A percentile compares a stretch with the other conserved stretches of the same genome.
Conservation (phyloP, 1,139 yeast genomes). For the Debaryomyces singareniensis region DNA sequence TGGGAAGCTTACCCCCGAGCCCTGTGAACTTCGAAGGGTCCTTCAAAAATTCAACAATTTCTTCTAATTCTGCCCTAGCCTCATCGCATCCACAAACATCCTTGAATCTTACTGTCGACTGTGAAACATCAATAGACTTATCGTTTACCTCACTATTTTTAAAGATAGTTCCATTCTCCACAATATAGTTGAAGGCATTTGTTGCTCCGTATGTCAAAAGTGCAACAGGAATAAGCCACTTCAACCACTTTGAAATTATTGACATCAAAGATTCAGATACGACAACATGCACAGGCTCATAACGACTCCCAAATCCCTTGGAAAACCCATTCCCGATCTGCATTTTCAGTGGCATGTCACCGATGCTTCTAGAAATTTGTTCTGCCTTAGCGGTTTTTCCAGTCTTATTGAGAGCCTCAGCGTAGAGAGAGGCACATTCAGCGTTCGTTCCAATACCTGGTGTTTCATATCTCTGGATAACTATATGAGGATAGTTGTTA, state of each 20-base stretch:
- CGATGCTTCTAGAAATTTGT: slow-evolving; percentile 33
- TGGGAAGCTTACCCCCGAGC: slow-evolving; percentile 93
- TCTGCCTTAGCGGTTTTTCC: slow-evolving; percentile 81
- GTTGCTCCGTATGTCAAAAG: slow-evolving; percentile 67
- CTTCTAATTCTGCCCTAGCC: slow-evolving; percentile 95
- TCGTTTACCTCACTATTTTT: slow-evolving; percentile 72
- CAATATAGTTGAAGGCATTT: slow-evolving; percentile 66
- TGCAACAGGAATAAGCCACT: slow-evolving; percentile 83
- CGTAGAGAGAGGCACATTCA: slow-evolving; percentile 72
- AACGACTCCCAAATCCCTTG: slow-evolving; percentile 42
- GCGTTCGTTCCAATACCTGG: slow-evolving; percentile 79
- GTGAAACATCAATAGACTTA: slow-evolving; percentile 74
- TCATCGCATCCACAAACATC: slow-evolving; percentile 99
- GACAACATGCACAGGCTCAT: slow-evolving; percentile 84
- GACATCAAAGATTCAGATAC: slow-evolving; percentile 80
- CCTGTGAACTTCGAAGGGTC: slow-evolving; percentile 96
- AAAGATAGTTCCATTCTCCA: slow-evolving; percentile 80
- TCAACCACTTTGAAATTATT: slow-evolving; percentile 77
- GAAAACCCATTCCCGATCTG: slow-evolving; percentile 17
- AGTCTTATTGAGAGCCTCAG: slow-evolving; percentile 69
- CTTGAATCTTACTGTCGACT: slow-evolving; percentile 79
- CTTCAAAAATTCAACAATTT: slow-evolving; percentile 90
- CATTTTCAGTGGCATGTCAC: slow-evolving; percentile 9
- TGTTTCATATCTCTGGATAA: slow-evolving; percentile 85
- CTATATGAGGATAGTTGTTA: slow-evolving; percentile 87